Base-by-base conservation (phyloP, 2,329 filamentous ascomycete genomes). In the Dactylonectria estremocensis region DNA sequence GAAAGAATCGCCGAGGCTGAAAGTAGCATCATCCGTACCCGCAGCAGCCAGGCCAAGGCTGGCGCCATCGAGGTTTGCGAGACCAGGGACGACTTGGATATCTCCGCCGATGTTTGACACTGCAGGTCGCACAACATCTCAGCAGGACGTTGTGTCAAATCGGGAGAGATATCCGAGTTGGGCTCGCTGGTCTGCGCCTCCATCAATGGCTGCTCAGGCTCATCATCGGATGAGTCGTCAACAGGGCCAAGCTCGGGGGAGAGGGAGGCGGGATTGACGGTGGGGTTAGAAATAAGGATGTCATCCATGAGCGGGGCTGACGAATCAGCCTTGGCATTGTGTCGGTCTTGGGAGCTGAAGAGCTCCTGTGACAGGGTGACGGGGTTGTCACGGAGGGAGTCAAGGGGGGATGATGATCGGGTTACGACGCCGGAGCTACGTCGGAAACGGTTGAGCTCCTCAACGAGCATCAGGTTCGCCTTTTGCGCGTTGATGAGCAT, bases 81-180 rank as follows among this genome's bases (percentile, higher is more conserved):
- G 76, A 77, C 79, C 79, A 73, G 78, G 79, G 82, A 85, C 76
- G 81, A 80, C 80, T 80, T 81, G 77, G 84, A 82, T 82, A 84
- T 85, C 83, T 88, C 88, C 87, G 85, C 89, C 92, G 93, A 95
- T 92, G 90, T 95, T 95, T 92, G 96, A 98, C 96, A 99, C 96
- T 93, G 96, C 96, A 97, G 96, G 96, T 97, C 96, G 82, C 92
- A 98, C 96, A 98, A 98, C 95, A 98, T 92, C 95, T 89, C 96
- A 89, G 96, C 96, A 98, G 96, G 95, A 97, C 97, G 95, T 98
- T 98, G 96, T 98, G 95, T 96, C 96, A 90, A 86, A 89, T 97
- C 94, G 90, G 93, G 88, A 85, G 92, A 89, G 85, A 83, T 77
- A 74, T 77, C 75, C 70, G 71, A 52, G 58, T 73, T 76, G 69